Base-by-base conservation (phyloP, 148 eudicot genomes). In the Oxyria digyna region DNA sequence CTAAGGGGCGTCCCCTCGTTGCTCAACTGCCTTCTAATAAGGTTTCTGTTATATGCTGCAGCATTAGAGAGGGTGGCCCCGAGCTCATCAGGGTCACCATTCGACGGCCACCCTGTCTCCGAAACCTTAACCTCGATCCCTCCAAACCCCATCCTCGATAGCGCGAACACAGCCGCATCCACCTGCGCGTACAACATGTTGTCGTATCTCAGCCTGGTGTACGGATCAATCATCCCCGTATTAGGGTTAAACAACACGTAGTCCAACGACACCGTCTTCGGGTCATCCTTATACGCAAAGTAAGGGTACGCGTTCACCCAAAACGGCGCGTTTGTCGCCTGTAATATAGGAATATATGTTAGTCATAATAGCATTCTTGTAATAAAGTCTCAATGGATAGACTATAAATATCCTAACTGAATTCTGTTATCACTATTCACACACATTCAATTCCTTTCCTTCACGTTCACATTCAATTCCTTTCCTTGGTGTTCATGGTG, bases 261-360 rank as follows among this genome's bases (percentile, higher is more conserved):
- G 77, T 91, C 89, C 10, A 91, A 33, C 0, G 85, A 73, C 8
- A 91, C 75, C 3, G 32, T 38, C 35, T 54, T 69, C 4, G 93
- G 86, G 57, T 79, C 68, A 29, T 81, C 97, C 69, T 87, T 85
- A 65, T 87, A 91, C 6, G 94, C 94, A 67, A 91, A 91, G 62
- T 87, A 91, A 0, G 97, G 91, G 79, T 91, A 91, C 14, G 94
- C 94, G 67, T 91, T 91, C 55, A 91, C 81, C 97, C 91, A 87
- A 69, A 91, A 87, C 10, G 97, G 91, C 0, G 94, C 41, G 32
- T 71, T 72, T 0, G 93, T 84, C n/a, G 40, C 57, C 9, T n/a
- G n/a, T n/a, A n/a, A n/a, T n/a, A n/a, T n/a, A n/a, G n/a, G n/a
- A n/a, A n/a, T n/a, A n/a, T n/a, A n/a, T n/a, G n/a, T n/a, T n/a